phyloP scores from a whole-genome alignment of 306 rosid species.

The Amphicarpaea edgeworthii region DNA sequence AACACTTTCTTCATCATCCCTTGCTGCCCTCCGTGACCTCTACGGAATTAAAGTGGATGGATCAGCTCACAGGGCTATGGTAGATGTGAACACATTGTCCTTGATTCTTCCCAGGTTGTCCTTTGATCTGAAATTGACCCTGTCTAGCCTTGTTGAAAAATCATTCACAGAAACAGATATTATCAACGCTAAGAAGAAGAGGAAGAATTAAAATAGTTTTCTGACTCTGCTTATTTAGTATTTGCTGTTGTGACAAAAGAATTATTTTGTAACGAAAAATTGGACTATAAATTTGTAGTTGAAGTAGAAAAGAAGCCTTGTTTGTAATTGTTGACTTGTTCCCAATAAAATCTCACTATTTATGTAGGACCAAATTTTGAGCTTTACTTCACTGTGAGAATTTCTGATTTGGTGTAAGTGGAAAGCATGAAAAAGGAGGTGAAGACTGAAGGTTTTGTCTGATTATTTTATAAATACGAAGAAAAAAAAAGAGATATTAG shows the following conservation, averaged over 20 bases:
- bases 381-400: background rate
- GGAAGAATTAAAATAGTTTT: slow-evolving; percentile 63
- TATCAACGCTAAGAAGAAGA: slow-evolving; percentile 66
- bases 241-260: slow-evolving; percentile 20
- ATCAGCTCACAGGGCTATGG: slow-evolving; percentile 88
- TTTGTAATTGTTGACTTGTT: slow-evolving; percentile 27
- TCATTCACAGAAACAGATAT: slow-evolving; percentile 68
- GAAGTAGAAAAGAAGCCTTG: slow-evolving; percentile 31
- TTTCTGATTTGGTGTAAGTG: background rate
- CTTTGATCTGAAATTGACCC: slow-evolving; percentile 62
- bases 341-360: slow-evolving; percentile 30
- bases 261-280: slow-evolving; percentile 25
- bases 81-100: slow-evolving; percentile 72
- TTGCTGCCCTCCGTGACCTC: slow-evolving; percentile 64
- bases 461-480: too few species aligned
- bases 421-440: background rate
- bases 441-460: background rate
- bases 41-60: slow-evolving; percentile 62
- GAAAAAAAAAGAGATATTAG: too few species aligned
- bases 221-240: slow-evolving; percentile 39
- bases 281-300: slow-evolving; percentile 28
- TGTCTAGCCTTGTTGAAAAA: slow-evolving; percentile 59
- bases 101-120: slow-evolving; percentile 68
- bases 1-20: slow-evolving; percentile 47
- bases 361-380: background rate